Conservation (phyloP, 768 basidiomycete genomes). For the Pulveroboletus sp. region DNA sequence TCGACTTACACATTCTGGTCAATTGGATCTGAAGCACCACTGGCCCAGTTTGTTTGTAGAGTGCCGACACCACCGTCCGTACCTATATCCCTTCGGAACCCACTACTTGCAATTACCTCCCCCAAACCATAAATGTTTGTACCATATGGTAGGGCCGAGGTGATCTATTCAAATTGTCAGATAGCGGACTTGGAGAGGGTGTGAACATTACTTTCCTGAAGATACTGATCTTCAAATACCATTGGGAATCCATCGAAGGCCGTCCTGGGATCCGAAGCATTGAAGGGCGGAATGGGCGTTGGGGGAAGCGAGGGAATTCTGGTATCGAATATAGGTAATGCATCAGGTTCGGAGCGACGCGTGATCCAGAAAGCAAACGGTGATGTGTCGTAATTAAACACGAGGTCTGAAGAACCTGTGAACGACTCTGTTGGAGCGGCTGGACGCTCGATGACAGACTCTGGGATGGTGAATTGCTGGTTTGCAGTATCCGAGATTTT, state of each 20-base stretch:
- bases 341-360: slow-evolving; percentile 54
- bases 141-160: slow-evolving; percentile 47
- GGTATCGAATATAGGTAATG: slow-evolving; percentile 42
- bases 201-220: slow-evolving; percentile 51
- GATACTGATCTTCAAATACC: slow-evolving; percentile 78
- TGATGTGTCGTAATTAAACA: slow-evolving; percentile 60
- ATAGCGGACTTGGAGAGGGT: not conserved
- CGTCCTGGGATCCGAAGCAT: slow-evolving; percentile 48
- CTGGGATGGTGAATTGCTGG: slow-evolving; percentile 65
- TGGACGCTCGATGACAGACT: slow-evolving; percentile 50
- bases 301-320: slow-evolving; percentile 57
- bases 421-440: slow-evolving; percentile 32
- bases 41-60: slow-evolving; percentile 66
- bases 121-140: slow-evolving; percentile 81
- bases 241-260: slow-evolving; percentile 64
- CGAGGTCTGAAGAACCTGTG: slow-evolving; percentile 51
- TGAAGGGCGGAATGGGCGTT: slow-evolving; percentile 58
- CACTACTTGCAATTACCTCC: slow-evolving; percentile 67
- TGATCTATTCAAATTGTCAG: slow-evolving; percentile 20
- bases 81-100: slow-evolving; percentile 61
- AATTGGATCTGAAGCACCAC: too few relatives aligned
- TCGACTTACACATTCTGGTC: slow-evolving; percentile 54
- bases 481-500: slow-evolving; percentile 62
- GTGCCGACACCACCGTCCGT: slow-evolving; percentile 49
- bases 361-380: slow-evolving; percentile 85